phyloP scores from a whole-genome alignment of 2,329 filamentous ascomycete species.

The Alternaria solani region DNA sequence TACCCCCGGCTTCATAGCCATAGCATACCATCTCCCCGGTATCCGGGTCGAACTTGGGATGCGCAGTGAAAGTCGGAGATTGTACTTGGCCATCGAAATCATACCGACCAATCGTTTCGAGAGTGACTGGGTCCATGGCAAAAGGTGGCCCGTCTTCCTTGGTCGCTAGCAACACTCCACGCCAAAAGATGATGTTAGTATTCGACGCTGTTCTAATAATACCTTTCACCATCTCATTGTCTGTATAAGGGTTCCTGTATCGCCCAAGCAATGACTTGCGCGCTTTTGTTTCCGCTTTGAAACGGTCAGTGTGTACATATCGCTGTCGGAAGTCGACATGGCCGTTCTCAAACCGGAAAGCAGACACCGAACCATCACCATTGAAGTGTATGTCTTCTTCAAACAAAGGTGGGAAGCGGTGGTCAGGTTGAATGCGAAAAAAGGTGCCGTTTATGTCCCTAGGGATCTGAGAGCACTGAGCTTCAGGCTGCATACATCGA shows the following conservation, averaged over 20 bases:
- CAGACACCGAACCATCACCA: conserved; percentile 56
- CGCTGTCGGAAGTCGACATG: conserved; percentile 55
- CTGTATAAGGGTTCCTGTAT: conserved; percentile 66
- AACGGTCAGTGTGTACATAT: conserved; percentile 56
- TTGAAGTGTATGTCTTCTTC: conserved; percentile 63
- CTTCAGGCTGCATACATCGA: not conserved
- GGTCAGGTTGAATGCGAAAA: conserved; percentile 56
- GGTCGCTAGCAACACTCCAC: conserved; percentile 62
- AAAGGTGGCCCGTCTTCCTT: conserved; percentile 59
- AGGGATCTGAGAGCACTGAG: conserved; percentile 41
- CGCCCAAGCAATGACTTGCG: conserved; percentile 59
- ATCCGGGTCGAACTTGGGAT: conserved; percentile 56
- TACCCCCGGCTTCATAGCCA: conserved; percentile 54
- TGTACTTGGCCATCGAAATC: conserved; percentile 52
- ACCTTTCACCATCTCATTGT: conserved; percentile 63
- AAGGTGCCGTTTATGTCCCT: conserved; percentile 56
- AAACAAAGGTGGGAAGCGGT: conserved; percentile 63
- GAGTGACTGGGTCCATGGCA: conserved; percentile 51
- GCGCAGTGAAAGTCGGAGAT: conserved; percentile 54
- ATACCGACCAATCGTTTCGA: conserved; percentile 52
- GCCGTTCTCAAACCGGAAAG: conserved; percentile 53
- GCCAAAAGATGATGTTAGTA: conserved; percentile 68
- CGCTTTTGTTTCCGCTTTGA: conserved; percentile 50
- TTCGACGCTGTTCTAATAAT: conserved; percentile 66
- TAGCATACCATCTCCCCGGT: conserved; percentile 54